These are phyloP conservation scores for Corylus avellana DNA, from an alignment of 306 rosid species.

Conservation along the genomic window DNA sequence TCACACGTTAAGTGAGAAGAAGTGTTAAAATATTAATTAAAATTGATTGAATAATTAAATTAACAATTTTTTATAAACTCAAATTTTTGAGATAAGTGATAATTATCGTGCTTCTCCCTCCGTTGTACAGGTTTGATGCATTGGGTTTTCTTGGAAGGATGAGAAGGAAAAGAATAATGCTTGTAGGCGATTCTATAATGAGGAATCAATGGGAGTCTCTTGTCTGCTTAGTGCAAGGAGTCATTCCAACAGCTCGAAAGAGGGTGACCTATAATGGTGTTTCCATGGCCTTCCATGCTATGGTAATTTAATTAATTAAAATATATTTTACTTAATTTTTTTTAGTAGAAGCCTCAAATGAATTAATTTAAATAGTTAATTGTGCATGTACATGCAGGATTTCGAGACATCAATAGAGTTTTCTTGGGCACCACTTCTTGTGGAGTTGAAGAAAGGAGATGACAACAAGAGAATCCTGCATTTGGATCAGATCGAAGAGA, in stretches of 20 bases:
- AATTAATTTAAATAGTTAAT: too few species aligned
- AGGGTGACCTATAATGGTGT: constrained; percentile 76
- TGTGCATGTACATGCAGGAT: constrained; percentile 46
- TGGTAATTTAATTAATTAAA: constrained; percentile 44
- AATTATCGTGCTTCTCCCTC: constrained; percentile 1
- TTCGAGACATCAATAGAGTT: constrained; percentile 87
- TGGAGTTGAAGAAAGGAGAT: constrained; percentile 69
- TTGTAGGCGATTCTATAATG: constrained; percentile 97
- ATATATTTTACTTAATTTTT: too few species aligned
- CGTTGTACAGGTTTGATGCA: constrained; percentile 77
- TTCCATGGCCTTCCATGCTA: constrained; percentile 88
- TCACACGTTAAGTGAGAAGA: too few species aligned
- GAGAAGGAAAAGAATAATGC: constrained; percentile 86
- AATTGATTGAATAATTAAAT: too few species aligned
- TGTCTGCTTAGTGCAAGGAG: constrained; percentile 90
- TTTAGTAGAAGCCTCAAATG: too few species aligned
- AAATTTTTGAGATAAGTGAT: too few species aligned
- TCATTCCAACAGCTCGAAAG: constrained; percentile 71
- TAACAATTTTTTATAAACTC: too few species aligned
- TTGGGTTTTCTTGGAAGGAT: constrained; percentile 76
- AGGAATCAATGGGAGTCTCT: constrained; percentile 99
- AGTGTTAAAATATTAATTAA: too few species aligned
- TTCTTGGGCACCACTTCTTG: constrained; percentile 89
- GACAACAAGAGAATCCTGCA: constrained; percentile 69
- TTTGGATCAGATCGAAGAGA: constrained; percentile 91